Conservation (phyloP, 1,284 basidiomycete species). For the Cystobasidium sp. region DNA sequence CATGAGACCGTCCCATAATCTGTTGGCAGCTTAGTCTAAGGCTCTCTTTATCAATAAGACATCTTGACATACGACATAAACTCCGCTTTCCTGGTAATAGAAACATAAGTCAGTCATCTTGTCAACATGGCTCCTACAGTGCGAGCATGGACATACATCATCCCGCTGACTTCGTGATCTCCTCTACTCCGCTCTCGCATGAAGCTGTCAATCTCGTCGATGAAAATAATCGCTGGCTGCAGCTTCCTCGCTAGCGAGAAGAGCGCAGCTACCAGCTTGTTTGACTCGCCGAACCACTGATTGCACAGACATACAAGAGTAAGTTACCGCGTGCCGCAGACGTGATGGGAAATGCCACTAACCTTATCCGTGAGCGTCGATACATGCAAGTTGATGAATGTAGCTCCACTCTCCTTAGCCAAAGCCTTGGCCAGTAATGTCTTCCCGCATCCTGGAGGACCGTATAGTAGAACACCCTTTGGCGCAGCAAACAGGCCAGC, state of each 20-base stretch:
- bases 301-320: too few species aligned
- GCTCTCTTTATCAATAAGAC: not conserved
- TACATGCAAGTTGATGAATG: conserved; percentile 69
- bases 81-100: conserved; percentile 73
- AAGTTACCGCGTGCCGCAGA: too few species aligned
- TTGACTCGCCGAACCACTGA: conserved; percentile 98
- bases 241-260: conserved; percentile 76
- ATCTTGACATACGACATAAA: conserved; percentile 85
- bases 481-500: conserved; percentile 65
- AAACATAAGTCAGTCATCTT: not conserved
- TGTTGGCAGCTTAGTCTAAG: conserved; percentile 54
- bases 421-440: conserved; percentile 64
- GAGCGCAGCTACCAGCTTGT: conserved; percentile 88
- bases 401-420: conserved; percentile 86
- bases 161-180: conserved; percentile 96
- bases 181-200: conserved; percentile 80
- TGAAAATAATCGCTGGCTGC: conserved; percentile 78
- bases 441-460: conserved; percentile 59
- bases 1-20: conserved; percentile 95
- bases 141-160: conserved; percentile 67
- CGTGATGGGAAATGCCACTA: too few species aligned
- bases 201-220: conserved; percentile 86
- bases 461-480: conserved; percentile 62
- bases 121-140: not conserved
- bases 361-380: conserved; percentile 61